Percentiles rank a stretch among this genome's conserved stretches.
Evolutionary conservation across 805 yeast species (phyloP).

Genomic region (Teunomyces aglyptinius): DNA sequence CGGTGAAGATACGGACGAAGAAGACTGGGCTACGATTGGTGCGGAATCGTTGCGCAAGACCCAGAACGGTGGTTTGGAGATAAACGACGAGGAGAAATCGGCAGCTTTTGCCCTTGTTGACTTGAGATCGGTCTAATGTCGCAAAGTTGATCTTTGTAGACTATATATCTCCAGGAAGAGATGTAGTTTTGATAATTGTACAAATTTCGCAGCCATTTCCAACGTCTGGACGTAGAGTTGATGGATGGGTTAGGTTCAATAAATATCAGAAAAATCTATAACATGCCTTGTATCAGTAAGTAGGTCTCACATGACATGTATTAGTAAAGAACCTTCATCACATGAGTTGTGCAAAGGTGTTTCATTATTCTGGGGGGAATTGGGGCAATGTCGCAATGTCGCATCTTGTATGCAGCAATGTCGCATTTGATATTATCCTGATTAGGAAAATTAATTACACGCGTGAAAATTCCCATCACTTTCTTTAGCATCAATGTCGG

Average conservation of each 20-base stretch:
- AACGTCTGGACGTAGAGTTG: no score
- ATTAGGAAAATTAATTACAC: constrained; percentile 13
- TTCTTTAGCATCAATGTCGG: constrained; percentile 14
- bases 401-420: background rate
- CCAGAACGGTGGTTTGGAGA: constrained; percentile 10
- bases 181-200: background rate
- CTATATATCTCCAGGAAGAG: background rate
- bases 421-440: constrained; percentile 8
- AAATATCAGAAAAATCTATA: no score
- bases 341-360: no score
- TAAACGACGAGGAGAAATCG: constrained; percentile 41
- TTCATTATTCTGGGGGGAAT: no score
- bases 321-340: no score
- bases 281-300: no score
- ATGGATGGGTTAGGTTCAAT: no score
- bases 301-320: no score
- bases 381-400: no score
- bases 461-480: constrained; percentile 7
- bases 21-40: constrained; percentile 93
- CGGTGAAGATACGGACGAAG: constrained; percentile 86
- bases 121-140: constrained; percentile 26
- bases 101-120: constrained; percentile 70
- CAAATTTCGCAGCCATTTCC: constrained; percentile 1
- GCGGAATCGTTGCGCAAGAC: constrained; percentile 58
- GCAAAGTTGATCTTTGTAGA: constrained; percentile 3